Evolutionary conservation across 306 rosid species (phyloP), one percentile per base, ranked within the genome.

Genomic region (Astragalus glycyphyllos): DNA sequence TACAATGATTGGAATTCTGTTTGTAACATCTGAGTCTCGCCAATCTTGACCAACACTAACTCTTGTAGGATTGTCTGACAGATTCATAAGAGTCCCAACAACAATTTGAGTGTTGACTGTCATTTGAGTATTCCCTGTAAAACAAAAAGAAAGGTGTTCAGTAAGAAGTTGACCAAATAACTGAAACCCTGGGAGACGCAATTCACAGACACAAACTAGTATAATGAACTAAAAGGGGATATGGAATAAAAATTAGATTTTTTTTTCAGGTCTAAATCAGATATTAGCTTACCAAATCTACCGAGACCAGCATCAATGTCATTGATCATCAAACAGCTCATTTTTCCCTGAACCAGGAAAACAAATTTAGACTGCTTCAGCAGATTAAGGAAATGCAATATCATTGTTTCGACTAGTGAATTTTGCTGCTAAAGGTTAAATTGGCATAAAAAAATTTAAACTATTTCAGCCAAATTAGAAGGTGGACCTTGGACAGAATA

Each of bases 231-330:
- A 26, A 37, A 69, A 44, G 4, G 67, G 61, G 58, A 41, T 38
- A n/a, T 40, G 62, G 57, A 72, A 17, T 14, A 35, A 79, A 74
- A 69, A 48, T 51, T 17, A 58, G 42, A n/a, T 29, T 37, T 51
- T 40, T 14, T 57, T 59, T 84, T 74, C 32, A 26, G 20, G 35
- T 59, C 66, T 38, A 58, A 70, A 65, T 32, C 49, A 60, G 59
- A 60, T 60, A 50, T 48, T 58, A 59, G 58, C 88, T 86, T 82
- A 93, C 98, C 97, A 68, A 85, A 93, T 90, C 98, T 90, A 72
- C 98, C 98, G 38, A 93, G 90, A 68, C 97, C 98, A 65, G 98
- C 97, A 77, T 93, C 98, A 77, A 93, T 83, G 79, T 93, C 98
- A 75, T 93, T 93, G 79, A 93, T 83, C 98, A 93, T 88, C 88